Evolutionary conservation across 2,329 filamentous ascomycete species (phyloP).

Genomic region (Microsporum audouinii): DNA sequence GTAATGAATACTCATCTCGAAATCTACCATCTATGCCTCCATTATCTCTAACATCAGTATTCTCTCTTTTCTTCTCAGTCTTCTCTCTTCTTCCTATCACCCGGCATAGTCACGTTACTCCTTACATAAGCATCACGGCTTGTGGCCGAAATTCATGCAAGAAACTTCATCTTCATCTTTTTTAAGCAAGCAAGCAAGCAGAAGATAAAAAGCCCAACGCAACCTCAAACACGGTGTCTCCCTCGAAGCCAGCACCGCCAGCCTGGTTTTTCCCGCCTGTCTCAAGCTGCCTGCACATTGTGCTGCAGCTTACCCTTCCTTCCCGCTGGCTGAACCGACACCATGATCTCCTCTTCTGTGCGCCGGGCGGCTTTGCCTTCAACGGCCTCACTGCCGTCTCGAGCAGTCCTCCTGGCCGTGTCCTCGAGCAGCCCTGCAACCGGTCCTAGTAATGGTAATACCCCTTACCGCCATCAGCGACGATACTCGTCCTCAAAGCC

Average conservation of each 20-base stretch:
- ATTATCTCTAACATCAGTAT: neutral
- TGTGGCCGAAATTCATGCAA: neutral
- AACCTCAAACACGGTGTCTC: neutral
- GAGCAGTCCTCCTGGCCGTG: slow-evolving; percentile 20
- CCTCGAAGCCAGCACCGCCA: neutral
- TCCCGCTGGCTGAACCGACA: neutral
- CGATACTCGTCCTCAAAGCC: slow-evolving; percentile 41
- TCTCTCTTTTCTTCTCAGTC: neutral
- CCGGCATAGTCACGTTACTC: neutral
- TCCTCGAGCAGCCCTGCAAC: slow-evolving; percentile 16
- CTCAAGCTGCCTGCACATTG: neutral
- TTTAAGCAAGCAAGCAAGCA: neutral
- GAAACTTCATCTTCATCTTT: neutral
- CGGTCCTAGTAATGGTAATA: slow-evolving; percentile 23
- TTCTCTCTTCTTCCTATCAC: neutral
- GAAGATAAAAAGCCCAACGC: neutral
- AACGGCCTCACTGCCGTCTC: slow-evolving; percentile 23
- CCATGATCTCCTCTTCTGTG: slow-evolving; percentile 37
- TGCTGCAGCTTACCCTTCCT: neutral
- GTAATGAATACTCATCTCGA: neutral
- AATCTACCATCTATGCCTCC: neutral
- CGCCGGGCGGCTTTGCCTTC: slow-evolving; percentile 35
- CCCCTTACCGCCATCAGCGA: slow-evolving; percentile 28
- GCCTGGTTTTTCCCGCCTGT: neutral
- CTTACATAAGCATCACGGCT: neutral